Conservation (phyloP, 2,329 filamentous ascomycete species). For the Hypomyces rosellus region DNA sequence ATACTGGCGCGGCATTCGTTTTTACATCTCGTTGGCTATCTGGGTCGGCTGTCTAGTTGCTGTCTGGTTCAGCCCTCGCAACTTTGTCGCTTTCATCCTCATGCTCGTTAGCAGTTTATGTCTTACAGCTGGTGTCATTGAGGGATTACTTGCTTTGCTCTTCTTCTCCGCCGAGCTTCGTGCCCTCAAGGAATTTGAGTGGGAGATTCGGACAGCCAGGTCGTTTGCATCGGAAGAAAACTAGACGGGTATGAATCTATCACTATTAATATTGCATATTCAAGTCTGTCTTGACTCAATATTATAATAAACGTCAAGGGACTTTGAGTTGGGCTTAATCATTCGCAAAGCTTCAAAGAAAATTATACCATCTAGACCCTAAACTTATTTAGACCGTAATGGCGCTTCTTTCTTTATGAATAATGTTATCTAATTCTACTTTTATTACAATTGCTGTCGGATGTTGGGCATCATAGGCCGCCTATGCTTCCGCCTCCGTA, state of each 20-base stretch:
- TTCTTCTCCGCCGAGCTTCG: conserved; percentile 83
- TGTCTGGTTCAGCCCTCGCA: conserved; percentile 76
- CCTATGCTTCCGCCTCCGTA: neutral
- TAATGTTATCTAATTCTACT: conserved; percentile 12
- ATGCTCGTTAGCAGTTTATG: conserved; percentile 73
- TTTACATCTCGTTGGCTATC: conserved; percentile 58
- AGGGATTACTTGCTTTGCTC: conserved; percentile 78
- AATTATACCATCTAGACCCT: too few species aligned
- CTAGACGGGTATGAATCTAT: neutral
- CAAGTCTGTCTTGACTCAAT: too few species aligned
- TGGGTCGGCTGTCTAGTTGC: conserved; percentile 70
- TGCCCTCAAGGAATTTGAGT: conserved; percentile 83
- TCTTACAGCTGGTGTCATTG: conserved; percentile 68
- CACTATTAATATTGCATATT: neutral
- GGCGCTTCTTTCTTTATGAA: conserved; percentile 1
- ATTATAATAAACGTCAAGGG: too few species aligned
- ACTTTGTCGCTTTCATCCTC: conserved; percentile 74
- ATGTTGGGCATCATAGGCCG: neutral
- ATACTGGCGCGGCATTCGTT: conserved; percentile 66
- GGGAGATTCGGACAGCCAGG: conserved; percentile 74
- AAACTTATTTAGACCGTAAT: neutral
- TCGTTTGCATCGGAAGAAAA: conserved; percentile 25
- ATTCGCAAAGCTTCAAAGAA: too few species aligned
- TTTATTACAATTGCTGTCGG: neutral
- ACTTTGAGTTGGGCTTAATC: neutral